Evolutionary conservation across 2,329 filamentous ascomycete genomes (phyloP), one percentile per base, ranked within the genome.

Genomic region (Thielaviopsis euricoi): DNA sequence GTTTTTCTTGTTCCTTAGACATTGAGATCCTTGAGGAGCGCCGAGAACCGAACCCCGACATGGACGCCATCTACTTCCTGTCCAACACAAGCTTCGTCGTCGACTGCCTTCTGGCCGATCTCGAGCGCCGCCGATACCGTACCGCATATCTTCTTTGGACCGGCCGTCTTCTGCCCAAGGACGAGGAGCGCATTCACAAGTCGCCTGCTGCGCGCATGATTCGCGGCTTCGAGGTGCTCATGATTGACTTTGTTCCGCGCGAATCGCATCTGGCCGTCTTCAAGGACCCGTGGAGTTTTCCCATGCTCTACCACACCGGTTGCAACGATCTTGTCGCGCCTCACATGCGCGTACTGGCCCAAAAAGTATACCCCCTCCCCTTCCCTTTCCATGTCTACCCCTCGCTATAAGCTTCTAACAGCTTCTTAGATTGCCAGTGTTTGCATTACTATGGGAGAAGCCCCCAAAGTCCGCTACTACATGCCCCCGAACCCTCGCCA

Each of bases 251-350:
- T 69, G 91, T 83, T 67, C 90, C 93, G 6, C 82, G 89, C 66
- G 93, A 98, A 72, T 93, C 90, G 6, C 87, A 94, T 65, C 74
- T 98, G 48, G 76, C 96, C 64, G 95, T 89, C 0, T 96, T 98
- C 66, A 78, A 87, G 67, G 91, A 98, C 67, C 91, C 93, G 0
- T 95, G 86, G 83, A 97, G 91, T 71, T 98, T 98, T 66, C 89
- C 89, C 0, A 79, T 90, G 55, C 76, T 98, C 60, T 98, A 86
- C 71, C 91, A 98, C 67, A 91, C 91, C 1, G 81, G 79, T 57
- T 97, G 93, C 72, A 95, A 95, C 69, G 78, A 82, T 62, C 73
- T 96, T 50, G 85, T 98, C 48, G 81, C 84, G 53, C 78, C 80
- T 58, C 91, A 98, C 68, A 82, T 98, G 78, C 83, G 90, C 66